Conservation (phyloP, 129 eudicot species). For the Mikania micrantha region DNA sequence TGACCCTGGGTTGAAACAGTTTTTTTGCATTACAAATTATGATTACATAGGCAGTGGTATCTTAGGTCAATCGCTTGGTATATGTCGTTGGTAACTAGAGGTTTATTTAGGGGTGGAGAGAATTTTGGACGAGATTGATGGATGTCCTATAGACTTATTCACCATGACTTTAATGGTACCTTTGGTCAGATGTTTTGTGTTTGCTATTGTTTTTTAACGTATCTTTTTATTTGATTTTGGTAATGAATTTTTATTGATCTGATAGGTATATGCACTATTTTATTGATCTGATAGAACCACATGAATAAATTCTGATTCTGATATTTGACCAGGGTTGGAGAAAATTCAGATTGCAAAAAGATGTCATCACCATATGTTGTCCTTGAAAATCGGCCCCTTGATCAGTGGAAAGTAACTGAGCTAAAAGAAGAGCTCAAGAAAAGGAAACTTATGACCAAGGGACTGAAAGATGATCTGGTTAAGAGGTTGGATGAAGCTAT, state of each 20-base stretch:
- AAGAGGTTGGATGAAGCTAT: conserved; percentile 70
- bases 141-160: neutral
- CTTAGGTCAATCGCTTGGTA: neutral
- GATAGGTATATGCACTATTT: neutral
- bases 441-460: conserved; percentile 52
- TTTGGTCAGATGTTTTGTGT: neutral
- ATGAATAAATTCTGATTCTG: neutral
- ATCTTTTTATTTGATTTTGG: neutral
- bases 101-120: neutral
- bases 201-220: neutral
- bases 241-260: neutral
- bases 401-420: conserved; percentile 88
- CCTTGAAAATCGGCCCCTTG: conserved; percentile 59
- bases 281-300: neutral
- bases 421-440: conserved; percentile 84
- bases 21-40: neutral
- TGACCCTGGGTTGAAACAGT: neutral
- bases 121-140: neutral
- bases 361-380: conserved; percentile 58
- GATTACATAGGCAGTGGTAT: neutral
- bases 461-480: conserved; percentile 72
- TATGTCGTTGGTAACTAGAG: neutral
- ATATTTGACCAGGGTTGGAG: conserved; percentile 9
- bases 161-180: neutral
- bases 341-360: conserved; percentile 18